Conservation (phyloP, 129 eudicot species). For the Erigeron canadensis region DNA sequence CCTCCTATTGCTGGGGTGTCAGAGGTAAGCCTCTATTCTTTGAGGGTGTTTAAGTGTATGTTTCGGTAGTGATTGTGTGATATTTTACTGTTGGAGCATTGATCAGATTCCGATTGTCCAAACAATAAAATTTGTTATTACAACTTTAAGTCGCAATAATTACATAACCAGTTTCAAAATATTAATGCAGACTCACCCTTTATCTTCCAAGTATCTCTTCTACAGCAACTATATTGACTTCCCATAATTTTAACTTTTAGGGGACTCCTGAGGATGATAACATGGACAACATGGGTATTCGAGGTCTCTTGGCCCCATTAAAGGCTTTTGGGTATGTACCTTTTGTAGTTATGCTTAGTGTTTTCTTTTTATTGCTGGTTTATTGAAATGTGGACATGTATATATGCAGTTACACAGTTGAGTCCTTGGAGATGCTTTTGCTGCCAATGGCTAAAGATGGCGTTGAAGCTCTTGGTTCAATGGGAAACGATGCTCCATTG, state of each 20-base stretch:
- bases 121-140: not conserved
- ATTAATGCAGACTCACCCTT: not conserved
- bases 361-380: not conserved
- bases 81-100: not conserved
- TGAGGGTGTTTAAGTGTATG: not conserved
- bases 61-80: not conserved
- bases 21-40: constrained; percentile 44
- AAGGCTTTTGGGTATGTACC: constrained; percentile 84
- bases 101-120: too few species aligned
- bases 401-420: constrained; percentile 68
- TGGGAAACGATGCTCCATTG: constrained; percentile 99
- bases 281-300: constrained; percentile 85
- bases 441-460: constrained; percentile 99
- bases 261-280: constrained; percentile 58
- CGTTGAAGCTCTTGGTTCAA: constrained; percentile 93
- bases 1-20: constrained; percentile 73
- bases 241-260: constrained; percentile 22
- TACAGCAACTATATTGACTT: constrained; percentile 11
- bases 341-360: not conserved
- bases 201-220: not conserved
- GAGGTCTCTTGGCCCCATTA: constrained; percentile 81
- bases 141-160: not conserved
- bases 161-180: not conserved
- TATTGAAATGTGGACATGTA: not conserved
- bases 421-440: constrained; percentile 89